Conservation (phyloP, 176 grass and related monocot genomes). For the Phyllostachys edulis region DNA sequence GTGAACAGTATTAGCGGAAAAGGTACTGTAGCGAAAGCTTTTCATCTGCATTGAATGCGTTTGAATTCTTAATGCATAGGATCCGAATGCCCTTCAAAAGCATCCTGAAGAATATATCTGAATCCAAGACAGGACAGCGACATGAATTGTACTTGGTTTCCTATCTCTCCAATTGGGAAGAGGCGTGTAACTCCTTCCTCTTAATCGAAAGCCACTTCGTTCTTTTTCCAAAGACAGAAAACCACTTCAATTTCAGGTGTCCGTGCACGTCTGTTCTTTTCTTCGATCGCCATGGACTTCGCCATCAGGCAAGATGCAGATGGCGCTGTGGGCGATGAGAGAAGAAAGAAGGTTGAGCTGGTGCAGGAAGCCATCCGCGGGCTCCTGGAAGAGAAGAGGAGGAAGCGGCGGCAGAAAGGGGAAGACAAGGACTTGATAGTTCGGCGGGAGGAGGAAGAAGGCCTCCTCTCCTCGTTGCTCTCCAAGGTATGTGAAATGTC, state of each 20-base stretch:
- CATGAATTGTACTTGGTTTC: neutral
- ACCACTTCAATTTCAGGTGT: neutral
- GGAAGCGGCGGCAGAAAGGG: neutral
- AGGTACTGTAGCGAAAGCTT: no score
- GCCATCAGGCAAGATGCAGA: constrained; percentile 10
- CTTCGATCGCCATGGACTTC: neutral
- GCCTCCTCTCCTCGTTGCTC: constrained; percentile 39
- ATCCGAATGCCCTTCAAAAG: no score
- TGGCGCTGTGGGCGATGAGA: constrained; percentile 2
- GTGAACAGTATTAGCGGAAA: no score
- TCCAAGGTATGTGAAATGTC: constrained; percentile 19
- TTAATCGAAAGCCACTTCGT: neutral
- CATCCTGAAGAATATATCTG: neutral
- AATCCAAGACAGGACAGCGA: neutral
- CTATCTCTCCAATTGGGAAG: neutral
- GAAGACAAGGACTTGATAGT: neutral
- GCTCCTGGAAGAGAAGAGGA: constrained; percentile 32
- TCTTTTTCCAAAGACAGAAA: neutral
- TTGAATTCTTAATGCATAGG: no score
- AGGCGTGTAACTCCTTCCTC: neutral
- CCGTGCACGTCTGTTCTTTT: neutral
- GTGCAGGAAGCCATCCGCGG: constrained; percentile 34
- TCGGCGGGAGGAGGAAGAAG: neutral
- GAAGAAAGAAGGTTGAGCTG: constrained; percentile 18
- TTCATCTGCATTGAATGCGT: no score